Base-by-base conservation (phyloP, 2,329 filamentous ascomycete genomes). In the Talaromyces albobiverticillius region DNA sequence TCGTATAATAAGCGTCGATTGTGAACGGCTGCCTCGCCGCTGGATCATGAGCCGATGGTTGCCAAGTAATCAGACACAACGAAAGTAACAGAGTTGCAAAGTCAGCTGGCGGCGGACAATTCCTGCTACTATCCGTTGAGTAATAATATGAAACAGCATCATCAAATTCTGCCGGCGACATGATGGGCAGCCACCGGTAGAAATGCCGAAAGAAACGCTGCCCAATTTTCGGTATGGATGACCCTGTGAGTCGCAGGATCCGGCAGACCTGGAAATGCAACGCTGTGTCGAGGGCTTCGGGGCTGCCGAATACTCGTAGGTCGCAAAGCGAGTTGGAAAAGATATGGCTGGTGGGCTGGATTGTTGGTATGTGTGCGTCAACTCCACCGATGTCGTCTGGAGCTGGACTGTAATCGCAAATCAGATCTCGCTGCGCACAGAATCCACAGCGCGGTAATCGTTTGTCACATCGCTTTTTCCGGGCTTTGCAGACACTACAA, bases 401-500 rank as follows among this genome's bases (percentile, higher is more conserved):
- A 50, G 34, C 4, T 8, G 2, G 34, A 31, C 25, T 50, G 41
- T 32, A 16, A 40, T n/a, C n/a, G 22, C 47, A 50, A 14, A 14
- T 20, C 18, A 50, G 32, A 13, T 40, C 32, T 41, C 47, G 32
- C 3, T 20, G n/a, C 16, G 47, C 13, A 41, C 47, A 50, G 18
- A 41, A 50, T 16, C 34, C 47, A 23, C 47, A 50, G 8, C 13
- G 13, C 13, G 47, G 47, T 16, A 50, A 18, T 8, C 13, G 32
- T 50, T 50, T 50, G 36, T 50, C 47, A 10, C 47, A 50, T 3
- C 34, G 20, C n/a, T 50, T 50, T 29, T 50, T 50, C 9, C 47
- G 47, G 8, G 18, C 25, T 50, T 41, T 50, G 34, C 47, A 50
- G 11, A 32, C 16, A 10, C 16, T 20, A n/a, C 47, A 50, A 8